Evolutionary conservation across 306 rosid genomes (phyloP).

Genomic region (Calophaca sinica): DNA sequence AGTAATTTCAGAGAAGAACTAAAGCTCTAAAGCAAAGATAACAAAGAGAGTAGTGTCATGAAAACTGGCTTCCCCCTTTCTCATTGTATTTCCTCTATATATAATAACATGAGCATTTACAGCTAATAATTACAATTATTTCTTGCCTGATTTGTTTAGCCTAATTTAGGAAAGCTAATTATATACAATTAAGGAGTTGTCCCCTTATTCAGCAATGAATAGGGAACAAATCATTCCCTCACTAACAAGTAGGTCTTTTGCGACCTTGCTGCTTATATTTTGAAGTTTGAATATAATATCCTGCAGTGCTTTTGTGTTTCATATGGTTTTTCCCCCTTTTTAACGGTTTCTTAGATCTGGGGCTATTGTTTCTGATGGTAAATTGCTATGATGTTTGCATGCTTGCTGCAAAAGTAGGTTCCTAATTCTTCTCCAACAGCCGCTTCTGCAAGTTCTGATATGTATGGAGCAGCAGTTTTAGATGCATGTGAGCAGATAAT

Average conservation of each 20-base stretch:
- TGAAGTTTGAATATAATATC: constrained; percentile 20
- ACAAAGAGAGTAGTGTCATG: not conserved
- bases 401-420: constrained; percentile 63
- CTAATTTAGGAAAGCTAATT: too few relatives aligned
- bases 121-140: too few relatives aligned
- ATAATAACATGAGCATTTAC: too few relatives aligned
- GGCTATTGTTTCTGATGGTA: constrained; percentile 31
- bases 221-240: too few relatives aligned
- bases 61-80: too few relatives aligned
- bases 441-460: constrained; percentile 97
- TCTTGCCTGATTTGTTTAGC: too few relatives aligned
- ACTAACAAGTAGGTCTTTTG: not conserved
- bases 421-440: constrained; percentile 97
- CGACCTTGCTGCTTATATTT: constrained; percentile 16
- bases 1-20: constrained; percentile 28
- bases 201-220: too few relatives aligned
- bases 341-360: constrained; percentile 15
- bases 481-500: constrained; percentile 93
- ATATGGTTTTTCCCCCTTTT: not conserved
- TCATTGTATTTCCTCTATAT: too few relatives aligned
- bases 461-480: constrained; percentile 95
- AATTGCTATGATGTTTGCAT: constrained; percentile 34
- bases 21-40: constrained; percentile 27
- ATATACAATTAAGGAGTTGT: too few relatives aligned
- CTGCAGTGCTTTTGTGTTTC: constrained; percentile 11